phyloP scores from a whole-genome alignment of 352 stramenopile genomes.

The Globisporangium takayamanum region DNA sequence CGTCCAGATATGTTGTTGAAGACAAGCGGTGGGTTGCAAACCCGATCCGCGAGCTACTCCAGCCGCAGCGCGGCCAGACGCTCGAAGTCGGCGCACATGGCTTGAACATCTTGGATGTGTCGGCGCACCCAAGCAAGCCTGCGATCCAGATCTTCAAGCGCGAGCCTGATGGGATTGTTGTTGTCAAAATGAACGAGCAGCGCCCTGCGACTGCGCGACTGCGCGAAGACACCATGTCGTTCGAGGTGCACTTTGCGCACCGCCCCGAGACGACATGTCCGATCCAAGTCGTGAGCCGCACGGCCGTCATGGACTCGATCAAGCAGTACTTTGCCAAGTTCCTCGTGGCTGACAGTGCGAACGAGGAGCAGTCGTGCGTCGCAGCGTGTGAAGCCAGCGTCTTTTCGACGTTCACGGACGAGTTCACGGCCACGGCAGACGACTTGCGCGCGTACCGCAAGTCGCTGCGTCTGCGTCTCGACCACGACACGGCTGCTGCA shows the following conservation, averaged over 20 bases:
- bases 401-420: conserved; percentile 44
- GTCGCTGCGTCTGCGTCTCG: conserved; percentile 33
- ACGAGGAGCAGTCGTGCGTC: conserved; percentile 54
- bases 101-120: conserved; percentile 37
- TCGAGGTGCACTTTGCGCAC: conserved; percentile 57
- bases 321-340: conserved; percentile 77
- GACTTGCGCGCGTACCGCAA: conserved; percentile 60
- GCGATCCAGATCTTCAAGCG: conserved; percentile 48
- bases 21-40: conserved; percentile 70
- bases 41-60: conserved; percentile 44
- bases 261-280: conserved; percentile 35
- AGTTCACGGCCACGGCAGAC: conserved; percentile 50
- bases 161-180: conserved; percentile 22
- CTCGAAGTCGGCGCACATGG: conserved; percentile 28
- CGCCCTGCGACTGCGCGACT: conserved; percentile 50
- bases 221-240: conserved; percentile 28
- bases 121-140: conserved; percentile 22
- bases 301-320: conserved; percentile 40
- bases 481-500: conserved; percentile 1
- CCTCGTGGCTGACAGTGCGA: conserved; percentile 54
- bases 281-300: conserved; percentile 39
- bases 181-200: conserved; percentile 46
- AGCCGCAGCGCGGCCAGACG: conserved; percentile 37
- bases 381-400: conserved; percentile 56
- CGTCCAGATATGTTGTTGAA: conserved; percentile 39